Evolutionary conservation across 495 filamentous ascomycete species (phyloP), one percentile per base, ranked within the genome.

Genomic region (Penicillium cinerascens): DNA sequence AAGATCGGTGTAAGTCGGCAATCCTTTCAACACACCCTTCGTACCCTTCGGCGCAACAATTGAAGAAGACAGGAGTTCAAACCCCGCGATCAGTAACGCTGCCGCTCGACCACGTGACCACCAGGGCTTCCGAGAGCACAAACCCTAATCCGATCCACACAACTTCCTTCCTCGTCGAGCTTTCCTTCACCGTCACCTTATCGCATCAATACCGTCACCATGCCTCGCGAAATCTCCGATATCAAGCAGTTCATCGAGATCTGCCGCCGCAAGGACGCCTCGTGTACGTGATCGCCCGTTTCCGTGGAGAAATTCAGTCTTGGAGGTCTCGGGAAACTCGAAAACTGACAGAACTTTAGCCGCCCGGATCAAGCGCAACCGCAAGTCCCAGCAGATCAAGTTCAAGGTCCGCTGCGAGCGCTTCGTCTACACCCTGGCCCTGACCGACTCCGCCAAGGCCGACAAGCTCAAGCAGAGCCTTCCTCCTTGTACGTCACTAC

Each of bases 231-330:
- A 91, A 85, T 97, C 75, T 87, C 86, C 68, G 95, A 97, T 68
- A 97, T 99, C 87, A 99, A 97, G 89, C 78, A 96, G 81, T 99
- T 99, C 87, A 95, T 99, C 78, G 95, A 99, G 88, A 92, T 97
- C 81, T 96, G 89, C 87, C 86, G 92, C 77, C 88, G 93, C 68
- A 93, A 93, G 78, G 93, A 99, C 83, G 93, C 95, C 68, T 91
- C 88, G 66, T 95, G 92, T 96, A 87, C 55, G 83, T 86, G 38
- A 21, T 36, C 47, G 35, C 42, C 41, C 11, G 29, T 27, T 35
- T 25, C 38, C 11, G 16, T 36, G 20, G 39, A 42, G 45, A 39
- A 35, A 18, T 13, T n/a, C n/a, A n/a, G n/a, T n/a, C n/a, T n/a
- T 23, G 22, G 38, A 47, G 49, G 38, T 49, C 40, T 29, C 43